Evolutionary conservation across 2,329 filamentous ascomycete genomes (phyloP).

Genomic region (Aspergillus candidus): DNA sequence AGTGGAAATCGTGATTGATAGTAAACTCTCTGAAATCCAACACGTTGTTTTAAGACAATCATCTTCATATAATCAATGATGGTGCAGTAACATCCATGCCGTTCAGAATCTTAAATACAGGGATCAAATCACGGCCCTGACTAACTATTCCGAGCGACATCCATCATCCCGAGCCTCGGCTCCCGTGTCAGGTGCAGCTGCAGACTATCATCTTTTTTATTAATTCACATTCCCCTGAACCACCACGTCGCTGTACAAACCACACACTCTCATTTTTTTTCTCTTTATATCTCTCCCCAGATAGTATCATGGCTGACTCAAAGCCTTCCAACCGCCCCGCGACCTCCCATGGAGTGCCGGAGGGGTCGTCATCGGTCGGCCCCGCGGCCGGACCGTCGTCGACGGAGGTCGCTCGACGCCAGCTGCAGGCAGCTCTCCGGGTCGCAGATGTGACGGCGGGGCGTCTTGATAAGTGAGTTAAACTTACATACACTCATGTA

Average conservation of each 20-base stretch:
- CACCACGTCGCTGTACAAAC: too few species aligned
- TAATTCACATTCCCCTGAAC: constrained; percentile 1
- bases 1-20: too few species aligned
- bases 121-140: background rate
- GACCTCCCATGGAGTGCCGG: constrained; percentile 15
- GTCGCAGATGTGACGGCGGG: constrained; percentile 25
- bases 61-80: too few species aligned
- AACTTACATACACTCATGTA: too few species aligned
- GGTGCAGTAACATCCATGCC: too few species aligned
- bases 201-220: constrained; percentile 1
- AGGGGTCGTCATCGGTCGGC: constrained; percentile 19
- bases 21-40: too few species aligned
- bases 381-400: constrained; percentile 9
- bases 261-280: too few species aligned
- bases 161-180: constrained; percentile 14
- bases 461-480: constrained; percentile 28
- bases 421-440: constrained; percentile 22
- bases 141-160: background rate
- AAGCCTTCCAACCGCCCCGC: constrained; percentile 3
- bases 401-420: constrained; percentile 11
- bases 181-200: constrained; percentile 10
- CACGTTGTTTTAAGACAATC: too few species aligned
- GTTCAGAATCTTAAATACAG: too few species aligned
- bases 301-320: constrained; percentile 18
- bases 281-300: background rate